These are phyloP conservation scores for Trichosporon inkin DNA, from an alignment of 1,284 basidiomycete species.

Conservation along the genomic window DNA sequence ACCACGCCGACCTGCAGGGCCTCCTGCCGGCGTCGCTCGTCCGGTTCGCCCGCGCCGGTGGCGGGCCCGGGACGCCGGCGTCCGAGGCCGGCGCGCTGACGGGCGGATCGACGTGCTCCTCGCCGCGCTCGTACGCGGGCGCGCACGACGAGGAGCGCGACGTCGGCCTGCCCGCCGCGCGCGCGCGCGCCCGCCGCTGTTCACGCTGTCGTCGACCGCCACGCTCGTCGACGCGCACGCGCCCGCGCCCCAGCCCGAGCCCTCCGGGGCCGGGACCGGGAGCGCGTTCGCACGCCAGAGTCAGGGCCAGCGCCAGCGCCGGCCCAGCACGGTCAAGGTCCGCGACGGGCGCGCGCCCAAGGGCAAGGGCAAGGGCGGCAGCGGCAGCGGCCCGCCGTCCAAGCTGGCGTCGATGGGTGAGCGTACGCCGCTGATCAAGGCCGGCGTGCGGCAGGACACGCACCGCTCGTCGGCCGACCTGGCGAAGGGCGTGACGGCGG, in stretches of 20 bases:
- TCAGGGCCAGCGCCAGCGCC: too few species aligned
- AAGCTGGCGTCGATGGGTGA: slow-evolving; percentile 22
- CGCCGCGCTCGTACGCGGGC: slow-evolving; percentile 13
- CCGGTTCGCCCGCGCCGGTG: slow-evolving; percentile 20
- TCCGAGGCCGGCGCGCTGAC: background rate
- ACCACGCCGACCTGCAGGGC: slow-evolving; percentile 44
- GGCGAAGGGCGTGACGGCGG: slow-evolving; percentile 1
- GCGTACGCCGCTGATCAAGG: slow-evolving; percentile 45
- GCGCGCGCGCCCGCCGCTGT: background rate
- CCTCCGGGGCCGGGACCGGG: too few species aligned
- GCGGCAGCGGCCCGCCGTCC: background rate
- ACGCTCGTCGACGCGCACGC: slow-evolving; percentile 7
- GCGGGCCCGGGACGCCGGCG: background rate
- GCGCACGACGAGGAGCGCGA: slow-evolving; percentile 15
- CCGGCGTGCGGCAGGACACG: slow-evolving; percentile 41
- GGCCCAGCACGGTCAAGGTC: slow-evolving; percentile 42
- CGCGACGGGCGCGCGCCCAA: slow-evolving; percentile 6
- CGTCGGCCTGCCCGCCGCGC: slow-evolving; percentile 14
- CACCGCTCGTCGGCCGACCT: slow-evolving; percentile 28
- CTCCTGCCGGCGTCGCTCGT: slow-evolving; percentile 35
- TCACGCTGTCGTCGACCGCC: background rate
- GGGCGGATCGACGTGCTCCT: slow-evolving; percentile 4
- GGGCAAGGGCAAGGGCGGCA: background rate
- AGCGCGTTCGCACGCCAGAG: slow-evolving; percentile 11
- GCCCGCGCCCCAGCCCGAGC: too few species aligned